A percentile compares a stretch with the other conserved stretches of the same genome.
Conservation (phyloP, 2,329 filamentous ascomycete genomes). For the Fusarium nygamai region DNA sequence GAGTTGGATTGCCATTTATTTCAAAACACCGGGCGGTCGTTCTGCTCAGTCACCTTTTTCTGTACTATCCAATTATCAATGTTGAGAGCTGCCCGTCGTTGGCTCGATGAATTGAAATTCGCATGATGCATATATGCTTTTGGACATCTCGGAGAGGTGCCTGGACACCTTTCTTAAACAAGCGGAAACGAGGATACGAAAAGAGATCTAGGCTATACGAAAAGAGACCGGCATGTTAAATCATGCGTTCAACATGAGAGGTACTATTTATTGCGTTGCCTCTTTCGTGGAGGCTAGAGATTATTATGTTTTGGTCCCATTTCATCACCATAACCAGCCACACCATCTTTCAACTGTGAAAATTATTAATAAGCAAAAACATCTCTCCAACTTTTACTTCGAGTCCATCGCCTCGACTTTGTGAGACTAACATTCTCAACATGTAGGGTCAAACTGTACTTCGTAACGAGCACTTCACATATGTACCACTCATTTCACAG, state of each 20-base stretch:
- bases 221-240: slow-evolving; percentile 20
- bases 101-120: slow-evolving; percentile 23
- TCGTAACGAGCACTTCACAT: neutral
- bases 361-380: neutral
- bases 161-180: slow-evolving; percentile 15
- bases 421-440: neutral
- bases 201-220: slow-evolving; percentile 24
- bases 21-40: slow-evolving; percentile 19
- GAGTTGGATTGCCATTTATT: slow-evolving; percentile 42
- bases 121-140: slow-evolving; percentile 2
- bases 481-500: neutral
- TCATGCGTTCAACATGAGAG: slow-evolving; percentile 20
- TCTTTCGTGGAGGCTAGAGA: neutral
- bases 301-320: neutral
- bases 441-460: neutral
- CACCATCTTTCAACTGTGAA: neutral
- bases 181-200: slow-evolving; percentile 15
- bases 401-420: neutral
- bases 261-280: neutral
- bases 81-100: slow-evolving; percentile 25
- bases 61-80: slow-evolving; percentile 22
- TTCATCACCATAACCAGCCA: neutral
- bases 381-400: neutral
- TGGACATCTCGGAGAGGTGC: slow-evolving; percentile 2
- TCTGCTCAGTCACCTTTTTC: slow-evolving; percentile 18